phyloP scores from a whole-genome alignment of 2,329 filamentous ascomycete species.

The Emergomyces pasteurianus region DNA sequence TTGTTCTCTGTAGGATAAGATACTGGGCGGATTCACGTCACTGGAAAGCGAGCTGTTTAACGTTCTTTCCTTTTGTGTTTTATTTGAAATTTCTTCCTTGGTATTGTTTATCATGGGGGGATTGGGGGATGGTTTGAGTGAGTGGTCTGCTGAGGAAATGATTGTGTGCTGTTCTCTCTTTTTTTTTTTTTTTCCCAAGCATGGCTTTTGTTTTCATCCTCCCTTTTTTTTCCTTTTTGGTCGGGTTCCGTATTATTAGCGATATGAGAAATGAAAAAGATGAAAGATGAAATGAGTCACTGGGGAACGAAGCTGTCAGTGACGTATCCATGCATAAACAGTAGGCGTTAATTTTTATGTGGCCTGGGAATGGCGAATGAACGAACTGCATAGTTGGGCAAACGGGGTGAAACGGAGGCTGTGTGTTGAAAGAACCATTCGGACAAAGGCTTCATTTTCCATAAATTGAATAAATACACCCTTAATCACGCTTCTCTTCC shows the following conservation, averaged over 20 bases:
- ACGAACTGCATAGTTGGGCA: not conserved
- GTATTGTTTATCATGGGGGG: not conserved
- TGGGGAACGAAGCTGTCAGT: not conserved
- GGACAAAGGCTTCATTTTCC: not conserved
- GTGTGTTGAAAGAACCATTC: not conserved
- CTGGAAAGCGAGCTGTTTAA: not conserved
- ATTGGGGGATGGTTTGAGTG: not conserved
- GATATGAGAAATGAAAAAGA: not conserved
- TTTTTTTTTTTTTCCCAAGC: not conserved
- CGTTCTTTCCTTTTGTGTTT: not conserved
- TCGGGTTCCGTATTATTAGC: not conserved
- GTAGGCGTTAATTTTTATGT: not conserved
- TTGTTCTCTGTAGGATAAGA: not conserved
- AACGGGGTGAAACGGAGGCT: not conserved
- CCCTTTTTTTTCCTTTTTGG: slow-evolving; percentile 5
- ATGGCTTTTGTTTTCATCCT: not conserved
- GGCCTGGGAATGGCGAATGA: not conserved
- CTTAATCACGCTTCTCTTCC: not conserved
- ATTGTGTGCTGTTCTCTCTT: too few relatives aligned
- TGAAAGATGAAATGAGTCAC: slow-evolving; percentile 1
- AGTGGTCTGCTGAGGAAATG: too few relatives aligned
- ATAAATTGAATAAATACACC: not conserved
- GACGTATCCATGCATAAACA: not conserved
- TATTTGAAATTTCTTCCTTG: not conserved
- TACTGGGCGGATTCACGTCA: not conserved